These are phyloP conservation scores for Gossypium australe DNA, from an alignment of 345 rosid species.

Conservation along the genomic window DNA sequence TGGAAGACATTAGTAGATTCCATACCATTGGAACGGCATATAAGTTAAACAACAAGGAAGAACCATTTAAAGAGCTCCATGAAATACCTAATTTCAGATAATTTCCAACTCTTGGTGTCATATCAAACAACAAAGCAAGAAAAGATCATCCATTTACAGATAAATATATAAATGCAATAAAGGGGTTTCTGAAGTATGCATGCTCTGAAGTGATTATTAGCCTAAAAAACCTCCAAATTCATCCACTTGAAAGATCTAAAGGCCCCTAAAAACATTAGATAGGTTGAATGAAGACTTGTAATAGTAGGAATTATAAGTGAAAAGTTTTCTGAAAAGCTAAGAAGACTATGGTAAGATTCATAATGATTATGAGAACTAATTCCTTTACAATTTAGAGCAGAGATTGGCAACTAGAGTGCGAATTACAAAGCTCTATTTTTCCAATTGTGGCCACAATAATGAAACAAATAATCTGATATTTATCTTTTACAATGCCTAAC, in stretches of 20 bases:
- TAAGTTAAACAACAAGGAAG: background rate
- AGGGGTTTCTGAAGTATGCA: background rate
- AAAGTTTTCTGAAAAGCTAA: background rate
- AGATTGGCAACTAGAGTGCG: background rate
- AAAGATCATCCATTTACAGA: background rate
- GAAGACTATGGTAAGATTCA: conserved; percentile 2
- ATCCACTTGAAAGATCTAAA: background rate
- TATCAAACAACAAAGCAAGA: background rate
- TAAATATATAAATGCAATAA: background rate
- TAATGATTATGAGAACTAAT: background rate
- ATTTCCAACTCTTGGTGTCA: background rate
- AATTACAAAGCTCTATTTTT: background rate
- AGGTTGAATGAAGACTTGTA: background rate
- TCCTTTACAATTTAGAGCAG: background rate
- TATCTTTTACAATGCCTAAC: background rate
- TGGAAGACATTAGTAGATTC: background rate
- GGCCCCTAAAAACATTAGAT: background rate
- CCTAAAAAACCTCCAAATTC: background rate
- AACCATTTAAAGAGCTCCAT: background rate
- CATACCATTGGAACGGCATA: background rate
- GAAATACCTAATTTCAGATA: background rate
- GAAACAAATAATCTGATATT: background rate
- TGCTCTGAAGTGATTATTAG: background rate
- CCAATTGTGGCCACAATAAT: background rate
- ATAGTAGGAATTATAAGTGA: background rate